These are phyloP conservation scores for Monosporozyma servazzii DNA, from an alignment of 805 yeast species.

Conservation along the genomic window DNA sequence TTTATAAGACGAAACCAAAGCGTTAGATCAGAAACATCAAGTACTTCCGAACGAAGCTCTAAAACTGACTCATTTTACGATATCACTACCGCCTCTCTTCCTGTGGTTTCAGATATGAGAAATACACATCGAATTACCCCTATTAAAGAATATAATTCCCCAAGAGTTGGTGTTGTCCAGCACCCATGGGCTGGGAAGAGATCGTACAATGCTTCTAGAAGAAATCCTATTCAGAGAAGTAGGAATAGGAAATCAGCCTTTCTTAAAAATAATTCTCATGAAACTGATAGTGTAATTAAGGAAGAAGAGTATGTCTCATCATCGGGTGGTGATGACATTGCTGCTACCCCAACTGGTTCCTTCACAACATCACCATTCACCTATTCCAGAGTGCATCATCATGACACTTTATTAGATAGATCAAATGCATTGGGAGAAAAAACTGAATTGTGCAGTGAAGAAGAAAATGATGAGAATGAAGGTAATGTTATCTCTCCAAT, in stretches of 20 bases:
- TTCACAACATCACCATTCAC: background rate
- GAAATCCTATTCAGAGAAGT: slow-evolving; percentile 11
- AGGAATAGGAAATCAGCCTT: slow-evolving; percentile 18
- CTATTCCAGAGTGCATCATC: background rate
- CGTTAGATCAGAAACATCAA: slow-evolving; percentile 32
- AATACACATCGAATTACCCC: slow-evolving; percentile 1
- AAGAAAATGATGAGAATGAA: background rate
- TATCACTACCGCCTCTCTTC: slow-evolving; percentile 28
- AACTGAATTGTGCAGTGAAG: background rate
- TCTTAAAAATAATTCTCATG: slow-evolving; percentile 11
- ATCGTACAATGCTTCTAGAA: slow-evolving; percentile 9
- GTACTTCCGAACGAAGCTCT: slow-evolving; percentile 33
- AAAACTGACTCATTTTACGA: slow-evolving; percentile 35
- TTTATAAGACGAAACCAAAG: slow-evolving; percentile 29
- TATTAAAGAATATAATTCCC: slow-evolving; percentile 16
- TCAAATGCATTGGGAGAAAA: background rate
- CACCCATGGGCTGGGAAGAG: slow-evolving; percentile 9
- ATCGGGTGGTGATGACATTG: slow-evolving; percentile 3
- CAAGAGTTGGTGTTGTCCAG: slow-evolving; percentile 17
- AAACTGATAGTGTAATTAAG: slow-evolving; percentile 24
- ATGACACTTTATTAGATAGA: background rate
- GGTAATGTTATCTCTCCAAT: background rate
- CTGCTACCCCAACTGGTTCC: background rate
- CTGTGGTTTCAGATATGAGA: slow-evolving; percentile 7
- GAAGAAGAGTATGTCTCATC: slow-evolving; percentile 25